These are phyloP conservation scores for Melampsora allii-populina DNA, from an alignment of 1,284 basidiomycete genomes.

Conservation along the genomic window DNA sequence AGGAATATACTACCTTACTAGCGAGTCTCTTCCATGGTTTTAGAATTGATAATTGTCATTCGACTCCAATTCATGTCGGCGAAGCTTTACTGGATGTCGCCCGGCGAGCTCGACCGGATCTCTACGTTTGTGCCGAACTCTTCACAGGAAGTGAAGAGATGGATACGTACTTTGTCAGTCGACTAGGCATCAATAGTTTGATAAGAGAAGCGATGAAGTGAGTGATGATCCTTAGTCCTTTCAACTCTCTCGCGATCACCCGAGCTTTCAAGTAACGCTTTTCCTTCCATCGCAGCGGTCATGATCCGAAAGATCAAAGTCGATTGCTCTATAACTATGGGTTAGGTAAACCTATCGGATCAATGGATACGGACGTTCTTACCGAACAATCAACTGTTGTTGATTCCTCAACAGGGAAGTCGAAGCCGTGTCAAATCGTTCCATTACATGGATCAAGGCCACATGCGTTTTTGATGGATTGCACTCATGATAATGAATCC, in stretches of 20 bases:
- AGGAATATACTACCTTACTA: slow-evolving; percentile 72
- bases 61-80: slow-evolving; percentile 92
- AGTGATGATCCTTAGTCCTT: slow-evolving; percentile 63
- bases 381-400: slow-evolving; percentile 63
- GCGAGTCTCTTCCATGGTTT: slow-evolving; percentile 87
- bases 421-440: slow-evolving; percentile 67
- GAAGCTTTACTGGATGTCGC: slow-evolving; percentile 86
- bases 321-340: slow-evolving; percentile 71
- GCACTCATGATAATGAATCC: slow-evolving; percentile 94
- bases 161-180: slow-evolving; percentile 83
- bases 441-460: slow-evolving; percentile 78
- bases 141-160: slow-evolving; percentile 95
- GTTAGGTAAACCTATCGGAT: slow-evolving; percentile 84
- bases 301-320: slow-evolving; percentile 26
- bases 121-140: slow-evolving; percentile 94
- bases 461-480: slow-evolving; percentile 87
- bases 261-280: neutral
- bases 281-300: neutral
- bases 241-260: slow-evolving; percentile 75
- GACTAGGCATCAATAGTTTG: slow-evolving; percentile 84
- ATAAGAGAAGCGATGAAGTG: slow-evolving; percentile 78
- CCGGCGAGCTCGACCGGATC: slow-evolving; percentile 77
- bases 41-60: slow-evolving; percentile 97
- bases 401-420: slow-evolving; percentile 65
- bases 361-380: slow-evolving; percentile 83